Base-by-base conservation (phyloP, 2,329 filamentous ascomycete genomes). In the Nemania bipapillata region DNA sequence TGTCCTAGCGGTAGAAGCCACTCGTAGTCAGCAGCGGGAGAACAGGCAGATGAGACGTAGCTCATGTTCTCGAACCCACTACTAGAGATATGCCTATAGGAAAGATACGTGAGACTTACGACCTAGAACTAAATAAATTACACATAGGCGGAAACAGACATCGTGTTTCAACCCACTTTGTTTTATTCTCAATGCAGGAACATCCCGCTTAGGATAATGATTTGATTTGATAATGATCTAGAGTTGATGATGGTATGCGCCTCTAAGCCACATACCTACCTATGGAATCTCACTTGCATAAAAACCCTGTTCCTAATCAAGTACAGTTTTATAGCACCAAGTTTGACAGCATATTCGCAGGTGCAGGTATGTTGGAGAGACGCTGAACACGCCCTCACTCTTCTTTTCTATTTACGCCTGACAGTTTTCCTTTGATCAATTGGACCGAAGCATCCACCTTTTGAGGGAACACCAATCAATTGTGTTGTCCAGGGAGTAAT, bases 161-260 rank as follows among this genome's bases (percentile, higher is more conserved):
- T 3, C 17, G 37, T 15, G 22, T 7, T 22, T 35, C 54, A 30
- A 42, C 24, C 37, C 30, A 28, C 15, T 30, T 50, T 42, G 40
- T 65, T 30, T 50, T 42, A 28, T 65, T 59, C 40, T 61, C 65
- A 60, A 68, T 65, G 65, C 65, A 68, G 61, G 55, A 65, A 68
- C 56, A 60, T 68, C n/a, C 50, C 50, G 65, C 32, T 60, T 32
- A 35, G 60, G 24, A n/a, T n/a, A 59, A 32, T 53, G 4, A n/a
- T 32, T 26, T 35, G 32, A 65, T 65, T 57, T 59, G 65, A 64
- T 68, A 64, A 59, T 37, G 54, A 40, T 52, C 49, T 58, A 5
- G n/a, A 20, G 35, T 30, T 24, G 52, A 22, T 58, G 37, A 65
- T 53, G 40, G 49, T 50, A 26, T n/a, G 17, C 56, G 56, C 62